These are phyloP conservation scores for Gorgonomyces haynaldii DNA, from an alignment of 192 early-diverging fungal species.

Conservation along the genomic window DNA sequence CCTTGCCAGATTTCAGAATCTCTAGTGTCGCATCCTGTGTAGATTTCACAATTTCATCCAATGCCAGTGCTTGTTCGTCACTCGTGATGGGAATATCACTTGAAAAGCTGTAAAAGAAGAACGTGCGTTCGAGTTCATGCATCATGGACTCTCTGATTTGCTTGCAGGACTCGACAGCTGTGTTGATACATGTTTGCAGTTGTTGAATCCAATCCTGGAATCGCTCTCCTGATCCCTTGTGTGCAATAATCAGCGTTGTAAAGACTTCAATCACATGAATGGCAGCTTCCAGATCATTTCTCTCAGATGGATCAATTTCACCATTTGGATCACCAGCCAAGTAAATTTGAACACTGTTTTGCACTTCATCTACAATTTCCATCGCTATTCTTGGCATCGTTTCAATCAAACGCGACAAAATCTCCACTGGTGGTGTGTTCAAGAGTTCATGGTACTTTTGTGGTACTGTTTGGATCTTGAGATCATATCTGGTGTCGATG, in stretches of 20 bases:
- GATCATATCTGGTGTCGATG: conserved; percentile 14
- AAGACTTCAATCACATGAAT: conserved; percentile 32
- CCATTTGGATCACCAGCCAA: not conserved
- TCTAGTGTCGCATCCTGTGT: conserved; percentile 48
- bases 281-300: conserved; percentile 18
- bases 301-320: not conserved
- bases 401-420: too few relatives aligned
- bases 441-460: too few relatives aligned
- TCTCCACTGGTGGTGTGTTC: too few relatives aligned
- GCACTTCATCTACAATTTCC: conserved; percentile 4
- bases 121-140: conserved; percentile 33
- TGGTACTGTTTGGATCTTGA: not conserved
- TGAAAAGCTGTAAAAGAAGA: conserved; percentile 47
- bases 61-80: conserved; percentile 40
- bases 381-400: conserved; percentile 10
- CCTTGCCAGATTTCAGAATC: conserved; percentile 46
- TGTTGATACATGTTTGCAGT: conserved; percentile 20
- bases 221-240: conserved; percentile 26
- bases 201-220: conserved; percentile 22
- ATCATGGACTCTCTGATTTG: conserved; percentile 34
- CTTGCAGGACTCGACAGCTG: conserved; percentile 21
- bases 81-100: conserved; percentile 45
- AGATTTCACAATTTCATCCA: conserved; percentile 31
- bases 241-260: conserved; percentile 37
- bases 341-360: not conserved